Evolutionary conservation across 305 asterid species (phyloP).

Genomic region (Fraxinus angustifolia): DNA sequence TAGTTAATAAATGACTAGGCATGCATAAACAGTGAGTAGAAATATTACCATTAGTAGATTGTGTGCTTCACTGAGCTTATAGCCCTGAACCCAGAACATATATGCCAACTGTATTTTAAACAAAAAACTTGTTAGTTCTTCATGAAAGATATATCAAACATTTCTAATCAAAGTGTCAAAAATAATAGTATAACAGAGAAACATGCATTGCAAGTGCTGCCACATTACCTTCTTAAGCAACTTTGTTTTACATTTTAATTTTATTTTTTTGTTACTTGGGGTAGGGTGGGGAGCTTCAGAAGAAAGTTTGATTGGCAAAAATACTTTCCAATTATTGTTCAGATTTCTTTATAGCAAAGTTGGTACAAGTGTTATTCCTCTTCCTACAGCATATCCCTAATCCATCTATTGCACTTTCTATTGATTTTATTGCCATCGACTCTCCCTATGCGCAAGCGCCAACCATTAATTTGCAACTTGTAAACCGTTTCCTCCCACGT

Average conservation of each 20-base stretch:
- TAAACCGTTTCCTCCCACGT: background rate
- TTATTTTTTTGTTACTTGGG: background rate
- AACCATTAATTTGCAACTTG: background rate
- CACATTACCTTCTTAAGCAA: background rate
- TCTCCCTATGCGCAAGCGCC: background rate
- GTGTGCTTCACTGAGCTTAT: constrained; percentile 66
- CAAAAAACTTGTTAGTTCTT: constrained; percentile 8
- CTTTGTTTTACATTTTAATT: background rate
- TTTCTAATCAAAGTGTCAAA: constrained; percentile 4
- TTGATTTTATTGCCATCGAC: background rate
- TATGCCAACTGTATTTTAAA: constrained; percentile 70
- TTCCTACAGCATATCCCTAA: background rate
- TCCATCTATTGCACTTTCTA: background rate
- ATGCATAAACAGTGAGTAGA: constrained; percentile 1
- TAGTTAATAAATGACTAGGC: background rate
- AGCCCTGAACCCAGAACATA: constrained; percentile 94
- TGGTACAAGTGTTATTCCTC: background rate
- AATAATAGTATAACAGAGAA: background rate
- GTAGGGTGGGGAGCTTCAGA: background rate
- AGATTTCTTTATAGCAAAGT: background rate
- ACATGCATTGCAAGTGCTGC: background rate
- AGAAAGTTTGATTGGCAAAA: background rate
- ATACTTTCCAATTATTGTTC: background rate
- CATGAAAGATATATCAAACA: constrained; percentile 1
- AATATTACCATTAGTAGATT: constrained; percentile 57